phyloP scores from a whole-genome alignment of 345 rosid genomes.

The Zanthoxylum bungeanum region DNA sequence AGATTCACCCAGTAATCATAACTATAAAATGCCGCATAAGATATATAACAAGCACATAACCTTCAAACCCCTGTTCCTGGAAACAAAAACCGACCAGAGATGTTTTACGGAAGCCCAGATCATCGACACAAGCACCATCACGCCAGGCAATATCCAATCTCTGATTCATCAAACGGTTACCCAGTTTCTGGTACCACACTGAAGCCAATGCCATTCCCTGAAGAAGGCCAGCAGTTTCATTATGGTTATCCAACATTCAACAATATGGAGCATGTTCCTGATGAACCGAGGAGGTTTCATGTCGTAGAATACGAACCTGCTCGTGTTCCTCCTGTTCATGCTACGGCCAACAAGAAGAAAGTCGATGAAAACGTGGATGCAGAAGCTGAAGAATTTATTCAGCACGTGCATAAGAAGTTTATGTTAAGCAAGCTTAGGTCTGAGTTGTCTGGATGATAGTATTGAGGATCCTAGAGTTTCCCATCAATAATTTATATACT shows the following conservation, averaged over 20 bases:
- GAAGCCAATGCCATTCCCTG: background rate
- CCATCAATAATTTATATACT: background rate
- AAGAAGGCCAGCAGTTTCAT: background rate
- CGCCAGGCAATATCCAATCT: background rate
- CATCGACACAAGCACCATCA: slow-evolving; percentile 11
- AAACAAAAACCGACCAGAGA: background rate
- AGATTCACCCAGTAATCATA: slow-evolving; percentile 26
- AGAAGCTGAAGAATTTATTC: slow-evolving; percentile 66
- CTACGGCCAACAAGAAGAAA: background rate
- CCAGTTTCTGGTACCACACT: background rate
- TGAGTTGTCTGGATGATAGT: background rate
- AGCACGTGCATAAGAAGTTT: slow-evolving; percentile 46
- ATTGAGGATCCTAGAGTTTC: background rate
- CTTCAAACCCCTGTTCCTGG: background rate
- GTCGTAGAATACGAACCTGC: slow-evolving; percentile 4
- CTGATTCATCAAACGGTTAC: slow-evolving; percentile 8
- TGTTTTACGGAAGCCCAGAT: slow-evolving; percentile 4
- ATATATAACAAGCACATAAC: background rate
- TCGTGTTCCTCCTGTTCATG: background rate
- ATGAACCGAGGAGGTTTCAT: slow-evolving; percentile 2
- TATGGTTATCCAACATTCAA: background rate
- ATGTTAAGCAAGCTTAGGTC: background rate
- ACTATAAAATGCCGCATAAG: slow-evolving; percentile 25
- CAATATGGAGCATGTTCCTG: background rate
- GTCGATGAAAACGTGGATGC: slow-evolving; percentile 37